Evolutionary conservation across 345 rosid species (phyloP).

Genomic region (Populus euphratica): DNA sequence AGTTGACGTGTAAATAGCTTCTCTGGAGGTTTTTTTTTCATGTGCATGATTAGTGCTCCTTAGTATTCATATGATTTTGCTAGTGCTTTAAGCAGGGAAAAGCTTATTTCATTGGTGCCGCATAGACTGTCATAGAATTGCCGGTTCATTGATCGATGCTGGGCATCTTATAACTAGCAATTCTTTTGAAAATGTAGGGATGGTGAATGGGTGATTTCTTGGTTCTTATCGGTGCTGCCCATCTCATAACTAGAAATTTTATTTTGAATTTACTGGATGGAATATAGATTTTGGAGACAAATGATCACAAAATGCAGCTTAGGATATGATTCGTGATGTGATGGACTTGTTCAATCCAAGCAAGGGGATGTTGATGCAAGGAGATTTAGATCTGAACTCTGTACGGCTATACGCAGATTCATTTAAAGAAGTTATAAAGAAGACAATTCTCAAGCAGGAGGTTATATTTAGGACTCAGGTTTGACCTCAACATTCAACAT

Average conservation of each 20-base stretch:
- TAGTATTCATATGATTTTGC: background rate
- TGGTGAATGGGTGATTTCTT: background rate
- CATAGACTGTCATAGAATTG: constrained; percentile 1
- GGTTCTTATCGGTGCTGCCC: background rate
- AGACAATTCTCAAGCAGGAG: constrained; percentile 47
- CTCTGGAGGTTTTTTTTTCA: background rate
- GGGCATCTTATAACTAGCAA: background rate
- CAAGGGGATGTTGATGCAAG: constrained; percentile 27
- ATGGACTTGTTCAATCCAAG: constrained; percentile 10
- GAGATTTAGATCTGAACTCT: constrained; percentile 34
- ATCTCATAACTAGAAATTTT: constrained; percentile 2
- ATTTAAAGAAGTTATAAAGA: constrained; percentile 29
- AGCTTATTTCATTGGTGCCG: background rate
- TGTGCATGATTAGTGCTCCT: background rate
- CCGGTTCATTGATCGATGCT: background rate
- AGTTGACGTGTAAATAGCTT: background rate
- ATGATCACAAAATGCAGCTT: constrained; percentile 4
- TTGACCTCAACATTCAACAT: background rate
- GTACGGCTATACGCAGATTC: constrained; percentile 22
- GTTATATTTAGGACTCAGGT: constrained; percentile 44
- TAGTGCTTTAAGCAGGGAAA: background rate
- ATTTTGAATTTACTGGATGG: constrained; percentile 2
- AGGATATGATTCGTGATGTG: constrained; percentile 17
- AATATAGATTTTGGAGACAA: background rate
- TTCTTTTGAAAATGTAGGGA: background rate